A percentile compares a stretch with the other conserved stretches of the same genome.
These are phyloP conservation scores for Apophysomyces ossiformis DNA, from an alignment of 371 early-diverging fungal genomes.

Conservation along the genomic window DNA sequence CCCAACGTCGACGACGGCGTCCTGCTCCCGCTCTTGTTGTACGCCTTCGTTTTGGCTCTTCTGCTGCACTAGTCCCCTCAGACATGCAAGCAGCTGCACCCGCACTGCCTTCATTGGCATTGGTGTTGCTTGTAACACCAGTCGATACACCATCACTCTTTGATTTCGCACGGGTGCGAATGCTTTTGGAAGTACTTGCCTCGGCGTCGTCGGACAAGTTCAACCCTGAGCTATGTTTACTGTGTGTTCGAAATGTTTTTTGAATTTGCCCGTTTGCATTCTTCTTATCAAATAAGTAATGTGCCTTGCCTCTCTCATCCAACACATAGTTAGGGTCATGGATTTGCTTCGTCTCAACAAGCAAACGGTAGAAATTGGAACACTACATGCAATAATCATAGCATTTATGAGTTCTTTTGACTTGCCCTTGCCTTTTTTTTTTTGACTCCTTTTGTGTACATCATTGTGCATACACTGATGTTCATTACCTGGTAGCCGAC, in stretches of 20 bases:
- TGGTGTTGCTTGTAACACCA: constrained; percentile 15
- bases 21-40: constrained; percentile 32
- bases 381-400: constrained; percentile 56
- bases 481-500: constrained; percentile 88
- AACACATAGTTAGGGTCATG: constrained; percentile 90
- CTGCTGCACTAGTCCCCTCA: not conserved
- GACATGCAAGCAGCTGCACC: not conserved
- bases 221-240: constrained; percentile 49
- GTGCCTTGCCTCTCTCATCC: constrained; percentile 87
- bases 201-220: constrained; percentile 22
- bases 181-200: constrained; percentile 9
- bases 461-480: no score
- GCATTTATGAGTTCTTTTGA: no score
- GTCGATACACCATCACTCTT: not conserved
- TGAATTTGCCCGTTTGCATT: constrained; percentile 77
- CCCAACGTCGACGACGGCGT: constrained; percentile 36
- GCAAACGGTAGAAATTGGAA: constrained; percentile 90
- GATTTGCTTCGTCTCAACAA: constrained; percentile 85
- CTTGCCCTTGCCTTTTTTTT: not conserved
- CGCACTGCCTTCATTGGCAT: constrained; percentile 25
- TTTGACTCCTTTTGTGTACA: not conserved
- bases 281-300: constrained; percentile 85
- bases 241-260: constrained; percentile 80
- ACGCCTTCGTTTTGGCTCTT: constrained; percentile 11
- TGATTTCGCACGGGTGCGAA: not conserved